Base-by-base conservation (phyloP, 441 rosid species). In the Erodium chrysanthum region DNA sequence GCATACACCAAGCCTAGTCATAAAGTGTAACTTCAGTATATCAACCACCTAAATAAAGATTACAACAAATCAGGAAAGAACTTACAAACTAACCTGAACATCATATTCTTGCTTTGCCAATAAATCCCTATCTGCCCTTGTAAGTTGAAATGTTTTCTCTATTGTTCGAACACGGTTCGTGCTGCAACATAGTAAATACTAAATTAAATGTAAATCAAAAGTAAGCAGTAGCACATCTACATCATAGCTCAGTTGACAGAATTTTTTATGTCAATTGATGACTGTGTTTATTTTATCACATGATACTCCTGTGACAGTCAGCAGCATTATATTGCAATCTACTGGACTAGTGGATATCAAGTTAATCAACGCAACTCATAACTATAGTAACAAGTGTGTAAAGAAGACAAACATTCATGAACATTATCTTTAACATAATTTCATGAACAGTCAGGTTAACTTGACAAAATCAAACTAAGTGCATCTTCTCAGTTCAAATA, bases 1-100 rank as follows among this genome's bases (percentile, higher is more conserved):
- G 98, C 98, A 95, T 92, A 75, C 99, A 95, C 97, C 99, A 95
- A 21, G 91, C 97, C 99, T 95, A 68, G 64, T 37, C 60, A 79
- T 72, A 50, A 66, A n/a, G 29, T 71, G 56, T 64, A 66, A 69
- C 64, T 71, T 81, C 65, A 77, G 65, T 27, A 52, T 59, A 71
- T 67, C 33, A 50, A 66, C 7, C 65, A 56, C 27, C 31, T 15
- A 25, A 66, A 18, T 50, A 59, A 66, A 42, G 9, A 44, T 21
- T 9, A 62, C 59, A 73, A 65, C 17, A 22, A 25, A 64, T 66
- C 64, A 23, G 15, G 33, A 23, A 42, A 11, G 27, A 70, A 22
- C 44, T 25, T 62, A 29, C 46, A 60, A 18, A 35, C 50, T 61
- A 79, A 95, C 99, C 97, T 95, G 99, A 70, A 90, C 79, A 80